Conservation (phyloP, 1,139 yeast genomes). For the Candida pseudoviswanathii region DNA sequence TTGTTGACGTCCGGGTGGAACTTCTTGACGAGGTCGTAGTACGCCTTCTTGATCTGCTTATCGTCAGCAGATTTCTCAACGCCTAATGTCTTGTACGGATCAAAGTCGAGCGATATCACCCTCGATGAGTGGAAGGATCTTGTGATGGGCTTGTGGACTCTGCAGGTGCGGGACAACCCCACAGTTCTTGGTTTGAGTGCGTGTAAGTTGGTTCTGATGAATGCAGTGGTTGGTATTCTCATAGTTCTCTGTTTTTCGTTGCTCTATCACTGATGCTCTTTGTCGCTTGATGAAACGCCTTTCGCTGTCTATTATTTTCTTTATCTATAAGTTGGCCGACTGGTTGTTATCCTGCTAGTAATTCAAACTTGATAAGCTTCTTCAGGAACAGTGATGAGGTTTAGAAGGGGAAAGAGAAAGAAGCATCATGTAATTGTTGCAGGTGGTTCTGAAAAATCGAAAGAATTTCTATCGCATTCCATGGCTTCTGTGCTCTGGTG, state of each 20-base stretch:
- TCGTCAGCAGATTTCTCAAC: conserved; percentile 70
- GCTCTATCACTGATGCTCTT: not conserved
- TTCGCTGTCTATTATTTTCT: no score
- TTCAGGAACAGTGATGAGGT: no score
- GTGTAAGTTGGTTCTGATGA: conserved; percentile 5
- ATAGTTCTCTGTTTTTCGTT: conserved; percentile 1
- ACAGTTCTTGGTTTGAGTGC: not conserved
- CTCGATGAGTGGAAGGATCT: conserved; percentile 32
- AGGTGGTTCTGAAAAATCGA: not conserved
- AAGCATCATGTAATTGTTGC: no score
- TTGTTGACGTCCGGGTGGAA: conserved; percentile 97
- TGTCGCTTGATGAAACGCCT: no score
- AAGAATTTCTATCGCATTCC: conserved; percentile 4
- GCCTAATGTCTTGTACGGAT: conserved; percentile 86
- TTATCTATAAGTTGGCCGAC: no score
- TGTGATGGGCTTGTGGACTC: not conserved
- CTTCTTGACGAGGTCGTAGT: conserved; percentile 89
- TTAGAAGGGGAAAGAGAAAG: no score
- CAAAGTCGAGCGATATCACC: conserved; percentile 40
- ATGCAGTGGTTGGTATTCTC: conserved; percentile 8
- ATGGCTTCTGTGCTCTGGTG: not conserved
- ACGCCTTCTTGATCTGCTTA: conserved; percentile 91
- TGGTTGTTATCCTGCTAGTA: no score
- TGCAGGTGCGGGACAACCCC: not conserved
- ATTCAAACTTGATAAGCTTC: no score